A percentile compares a stretch with the other conserved stretches of the same genome.
Evolutionary conservation across 805 yeast genomes (phyloP).

Genomic region (Pichia cephalocereana): DNA sequence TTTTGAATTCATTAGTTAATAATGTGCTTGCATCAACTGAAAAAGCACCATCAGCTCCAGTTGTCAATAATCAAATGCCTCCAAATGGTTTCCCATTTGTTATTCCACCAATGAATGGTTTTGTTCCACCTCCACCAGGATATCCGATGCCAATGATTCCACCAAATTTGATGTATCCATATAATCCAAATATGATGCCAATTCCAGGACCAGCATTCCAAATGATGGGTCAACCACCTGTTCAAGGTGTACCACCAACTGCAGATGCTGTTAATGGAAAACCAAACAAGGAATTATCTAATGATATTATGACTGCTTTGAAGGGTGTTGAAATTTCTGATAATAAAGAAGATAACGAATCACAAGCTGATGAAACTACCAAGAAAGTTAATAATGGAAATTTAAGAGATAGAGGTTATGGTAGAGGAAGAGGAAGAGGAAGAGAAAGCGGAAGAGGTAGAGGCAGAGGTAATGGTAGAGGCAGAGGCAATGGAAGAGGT

Average conservation of each 20-base stretch:
- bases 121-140: constrained; percentile 3
- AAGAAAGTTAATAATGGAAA: background rate
- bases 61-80: background rate
- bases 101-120: background rate
- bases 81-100: background rate
- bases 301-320: constrained; percentile 3
- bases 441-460: constrained; percentile 17
- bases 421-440: constrained; percentile 10
- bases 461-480: background rate
- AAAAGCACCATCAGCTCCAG: background rate
- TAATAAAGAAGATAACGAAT: background rate
- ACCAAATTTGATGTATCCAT: constrained; percentile 5
- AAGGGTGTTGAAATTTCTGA: background rate
- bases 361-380: background rate
- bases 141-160: constrained; percentile 5
- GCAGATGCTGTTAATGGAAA: too few species aligned
- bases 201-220: background rate
- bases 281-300: background rate
- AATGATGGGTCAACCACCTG: background rate
- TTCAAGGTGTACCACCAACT: background rate
- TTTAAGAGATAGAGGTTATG: background rate
- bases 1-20: constrained; percentile 17
- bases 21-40: background rate
- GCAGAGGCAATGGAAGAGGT: constrained; percentile 11
- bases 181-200: background rate